A percentile compares a stretch with the other conserved stretches of the same genome.
These are phyloP conservation scores for Calophaca sinica DNA, from an alignment of 306 rosid genomes.

Conservation along the genomic window DNA sequence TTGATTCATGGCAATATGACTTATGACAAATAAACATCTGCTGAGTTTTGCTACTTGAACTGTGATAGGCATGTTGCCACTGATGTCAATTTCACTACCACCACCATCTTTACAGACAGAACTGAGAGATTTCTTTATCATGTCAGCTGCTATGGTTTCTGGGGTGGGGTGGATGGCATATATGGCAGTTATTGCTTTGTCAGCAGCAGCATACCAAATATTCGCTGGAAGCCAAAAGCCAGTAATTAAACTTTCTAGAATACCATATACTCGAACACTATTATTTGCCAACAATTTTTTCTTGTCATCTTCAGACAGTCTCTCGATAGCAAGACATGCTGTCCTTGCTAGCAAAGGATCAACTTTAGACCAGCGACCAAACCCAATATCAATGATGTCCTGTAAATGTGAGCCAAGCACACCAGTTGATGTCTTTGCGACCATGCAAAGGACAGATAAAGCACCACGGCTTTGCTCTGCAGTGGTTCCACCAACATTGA, in stretches of 20 bases:
- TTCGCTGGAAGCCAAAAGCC: constrained; percentile 84
- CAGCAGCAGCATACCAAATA: constrained; percentile 95
- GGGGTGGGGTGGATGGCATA: constrained; percentile 89
- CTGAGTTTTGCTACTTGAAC: constrained; percentile 74
- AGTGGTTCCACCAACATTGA: constrained; percentile 86
- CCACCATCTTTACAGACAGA: constrained; percentile 63
- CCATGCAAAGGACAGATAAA: constrained; percentile 90
- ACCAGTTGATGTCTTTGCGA: constrained; percentile 76
- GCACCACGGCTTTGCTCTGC: constrained; percentile 96
- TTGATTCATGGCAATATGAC: constrained; percentile 96
- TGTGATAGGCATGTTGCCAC: constrained; percentile 56
- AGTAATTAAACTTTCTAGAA: constrained; percentile 75
- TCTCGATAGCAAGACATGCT: constrained; percentile 84
- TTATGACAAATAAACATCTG: constrained; percentile 75
- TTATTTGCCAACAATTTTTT: constrained; percentile 69
- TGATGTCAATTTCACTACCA: constrained; percentile 59
- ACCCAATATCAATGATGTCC: constrained; percentile 92
- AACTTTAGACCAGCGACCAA: constrained; percentile 96
- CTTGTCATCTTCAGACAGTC: constrained; percentile 86
- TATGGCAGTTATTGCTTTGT: constrained; percentile 84
- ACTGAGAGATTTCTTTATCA: constrained; percentile 71
- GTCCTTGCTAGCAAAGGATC: constrained; percentile 96
- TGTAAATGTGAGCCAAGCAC: constrained; percentile 84
- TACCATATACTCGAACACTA: constrained; percentile 70
- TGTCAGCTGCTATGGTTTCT: constrained; percentile 72